Percentiles rank a stretch among this genome's conserved stretches.
Conservation (phyloP, 2,329 filamentous ascomycete species). For the Coniosporium tulheliwenetii region DNA sequence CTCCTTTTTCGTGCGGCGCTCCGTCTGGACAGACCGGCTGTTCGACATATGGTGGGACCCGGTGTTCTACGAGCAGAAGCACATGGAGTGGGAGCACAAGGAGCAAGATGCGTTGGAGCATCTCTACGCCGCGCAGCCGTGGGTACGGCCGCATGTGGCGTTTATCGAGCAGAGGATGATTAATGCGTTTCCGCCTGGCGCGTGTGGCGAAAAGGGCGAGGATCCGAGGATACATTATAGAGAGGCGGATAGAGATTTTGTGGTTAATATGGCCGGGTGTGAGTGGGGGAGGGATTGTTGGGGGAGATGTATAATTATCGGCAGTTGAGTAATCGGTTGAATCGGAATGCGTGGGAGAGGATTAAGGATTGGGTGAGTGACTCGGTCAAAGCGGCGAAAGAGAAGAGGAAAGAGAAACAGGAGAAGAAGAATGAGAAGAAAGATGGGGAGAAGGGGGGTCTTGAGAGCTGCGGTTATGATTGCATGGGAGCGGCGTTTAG, state of each 20-base stretch:
- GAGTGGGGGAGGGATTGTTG: conserved; percentile 95
- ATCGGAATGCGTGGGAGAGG: conserved; percentile 67
- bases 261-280: conserved; percentile 98
- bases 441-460: neutral
- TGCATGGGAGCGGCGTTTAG: too few relatives aligned
- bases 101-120: conserved; percentile 93
- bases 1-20: conserved; percentile 80
- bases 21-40: conserved; percentile 77
- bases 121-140: conserved; percentile 80
- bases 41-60: conserved; percentile 98
- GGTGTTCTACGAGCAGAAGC: conserved; percentile 91
- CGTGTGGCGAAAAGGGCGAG: conserved; percentile 64
- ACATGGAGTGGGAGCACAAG: conserved; percentile 99
- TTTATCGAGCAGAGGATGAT: conserved; percentile 86
- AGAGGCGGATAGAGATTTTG: conserved; percentile 70
- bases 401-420: conserved; percentile 6
- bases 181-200: conserved; percentile 85
- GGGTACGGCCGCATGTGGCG: conserved; percentile 75
- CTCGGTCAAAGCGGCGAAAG: conserved; percentile 9
- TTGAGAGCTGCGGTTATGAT: too few relatives aligned
- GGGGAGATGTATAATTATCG: conserved; percentile 97
- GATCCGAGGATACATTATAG: conserved; percentile 74
- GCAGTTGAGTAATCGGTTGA: conserved; percentile 78
- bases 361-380: conserved; percentile 32
- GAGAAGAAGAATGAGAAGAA: conserved; percentile 4